phyloP scores from a whole-genome alignment of 768 basidiomycete genomes.

The Pleurotus cornucopiae region DNA sequence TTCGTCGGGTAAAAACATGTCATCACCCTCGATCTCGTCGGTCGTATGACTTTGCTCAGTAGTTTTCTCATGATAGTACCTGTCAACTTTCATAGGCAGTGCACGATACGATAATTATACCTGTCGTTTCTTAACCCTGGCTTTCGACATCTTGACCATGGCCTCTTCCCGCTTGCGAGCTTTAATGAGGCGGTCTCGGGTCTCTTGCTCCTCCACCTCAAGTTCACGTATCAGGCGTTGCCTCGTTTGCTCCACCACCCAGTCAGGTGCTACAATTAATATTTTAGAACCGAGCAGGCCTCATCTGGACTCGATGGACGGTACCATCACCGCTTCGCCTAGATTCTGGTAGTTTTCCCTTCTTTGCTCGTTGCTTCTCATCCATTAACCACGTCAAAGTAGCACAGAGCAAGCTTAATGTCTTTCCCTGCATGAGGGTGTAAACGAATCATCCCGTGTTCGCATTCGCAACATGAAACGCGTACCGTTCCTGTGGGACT shows the following conservation, averaged over 20 bases:
- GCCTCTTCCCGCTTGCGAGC: slow-evolving; percentile 63
- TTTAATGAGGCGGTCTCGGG: slow-evolving; percentile 51
- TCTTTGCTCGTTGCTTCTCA: slow-evolving; percentile 63
- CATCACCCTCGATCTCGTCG: slow-evolving; percentile 47
- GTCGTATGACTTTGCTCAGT: slow-evolving; percentile 11
- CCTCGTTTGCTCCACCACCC: slow-evolving; percentile 73
- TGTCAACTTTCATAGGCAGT: background rate
- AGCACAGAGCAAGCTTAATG: slow-evolving; percentile 73
- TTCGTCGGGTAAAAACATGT: slow-evolving; percentile 67
- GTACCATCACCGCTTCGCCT: slow-evolving; percentile 29
- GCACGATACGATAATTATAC: slow-evolving; percentile 30
- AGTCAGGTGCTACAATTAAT: slow-evolving; percentile 49
- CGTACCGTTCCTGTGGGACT: slow-evolving; percentile 86
- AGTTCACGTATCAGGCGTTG: slow-evolving; percentile 61
- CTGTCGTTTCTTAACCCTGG: slow-evolving; percentile 54
- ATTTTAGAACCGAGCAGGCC: background rate
- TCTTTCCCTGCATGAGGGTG: slow-evolving; percentile 64
- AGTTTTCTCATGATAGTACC: slow-evolving; percentile 10
- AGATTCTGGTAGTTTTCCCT: slow-evolving; percentile 49
- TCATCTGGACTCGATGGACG: slow-evolving; percentile 1
- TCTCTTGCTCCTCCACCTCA: slow-evolving; percentile 62
- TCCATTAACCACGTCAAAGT: slow-evolving; percentile 73
- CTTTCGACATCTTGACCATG: slow-evolving; percentile 48
- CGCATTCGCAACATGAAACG: background rate
- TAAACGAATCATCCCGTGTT: background rate